Evolutionary conservation across 2,329 filamentous ascomycete species (phyloP).

Genomic region (Xylaria sp.): DNA sequence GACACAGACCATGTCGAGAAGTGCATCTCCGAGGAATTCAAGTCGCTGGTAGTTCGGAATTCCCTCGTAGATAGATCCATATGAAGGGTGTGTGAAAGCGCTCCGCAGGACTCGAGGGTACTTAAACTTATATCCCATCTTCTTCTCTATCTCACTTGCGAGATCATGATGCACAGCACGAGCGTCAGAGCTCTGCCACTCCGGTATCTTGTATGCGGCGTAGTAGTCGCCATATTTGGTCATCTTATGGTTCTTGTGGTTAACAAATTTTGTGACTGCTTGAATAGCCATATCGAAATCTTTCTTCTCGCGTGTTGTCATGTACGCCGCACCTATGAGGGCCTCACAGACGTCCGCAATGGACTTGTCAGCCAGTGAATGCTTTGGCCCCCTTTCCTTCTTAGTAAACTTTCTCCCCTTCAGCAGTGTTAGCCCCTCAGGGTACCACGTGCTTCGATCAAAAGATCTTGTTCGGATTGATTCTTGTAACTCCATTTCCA

Average conservation of each 20-base stretch:
- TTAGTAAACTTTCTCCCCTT: conserved; percentile 73
- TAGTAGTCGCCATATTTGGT: conserved; percentile 78
- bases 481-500: conserved; percentile 72
- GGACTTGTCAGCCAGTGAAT: conserved; percentile 85
- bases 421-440: conserved; percentile 77
- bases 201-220: conserved; percentile 72
- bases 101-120: conserved; percentile 82
- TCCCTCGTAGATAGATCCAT: conserved; percentile 77
- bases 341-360: conserved; percentile 96
- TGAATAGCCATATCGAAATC: conserved; percentile 69
- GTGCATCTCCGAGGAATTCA: conserved; percentile 89
- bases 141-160: conserved; percentile 69
- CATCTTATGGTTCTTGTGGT: conserved; percentile 76
- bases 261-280: conserved; percentile 76
- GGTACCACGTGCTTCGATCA: conserved; percentile 88
- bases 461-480: conserved; percentile 88
- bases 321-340: conserved; percentile 85
- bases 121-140: conserved; percentile 72
- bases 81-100: conserved; percentile 89
- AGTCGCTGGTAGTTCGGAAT: conserved; percentile 90
- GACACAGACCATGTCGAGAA: conserved; percentile 71
- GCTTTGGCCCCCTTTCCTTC: conserved; percentile 57
- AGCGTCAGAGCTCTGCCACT: conserved; percentile 72
- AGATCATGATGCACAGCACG: conserved; percentile 77
- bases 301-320: conserved; percentile 57